A percentile compares a stretch with the other conserved stretches of the same genome.
Evolutionary conservation across 345 rosid genomes (phyloP).

Genomic region (Dipteronia dyeriana): DNA sequence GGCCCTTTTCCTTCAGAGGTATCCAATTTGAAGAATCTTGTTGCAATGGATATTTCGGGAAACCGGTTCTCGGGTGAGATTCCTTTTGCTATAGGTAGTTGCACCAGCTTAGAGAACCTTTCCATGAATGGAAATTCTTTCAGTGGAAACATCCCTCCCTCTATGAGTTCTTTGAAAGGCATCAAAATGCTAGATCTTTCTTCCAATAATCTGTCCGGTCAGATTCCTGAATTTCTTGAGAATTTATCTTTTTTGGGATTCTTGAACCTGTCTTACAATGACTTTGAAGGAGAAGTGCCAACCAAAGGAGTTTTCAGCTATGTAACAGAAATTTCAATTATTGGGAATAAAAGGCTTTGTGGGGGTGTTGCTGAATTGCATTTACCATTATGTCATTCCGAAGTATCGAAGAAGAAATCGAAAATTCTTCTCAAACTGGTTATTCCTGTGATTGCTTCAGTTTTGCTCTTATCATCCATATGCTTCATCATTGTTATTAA

Average conservation of each 20-base stretch:
- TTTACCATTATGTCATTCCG: constrained; percentile 9
- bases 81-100: no score
- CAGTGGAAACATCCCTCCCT: no score
- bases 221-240: constrained; percentile 10
- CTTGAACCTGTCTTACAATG: constrained; percentile 19
- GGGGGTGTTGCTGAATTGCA: constrained; percentile 11
- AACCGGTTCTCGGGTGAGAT: constrained; percentile 16
- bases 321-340: neutral
- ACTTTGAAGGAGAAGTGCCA: constrained; percentile 18
- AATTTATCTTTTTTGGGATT: neutral
- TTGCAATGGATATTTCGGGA: neutral
- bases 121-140: no score
- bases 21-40: neutral
- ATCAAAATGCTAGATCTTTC: constrained; percentile 12
- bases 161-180: neutral
- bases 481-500: neutral
- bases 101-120: no score
- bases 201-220: constrained; percentile 16
- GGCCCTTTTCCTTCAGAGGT: constrained; percentile 17
- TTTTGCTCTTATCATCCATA: neutral
- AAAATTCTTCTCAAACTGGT: neutral
- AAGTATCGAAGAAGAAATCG: constrained; percentile 9
- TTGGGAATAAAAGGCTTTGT: constrained; percentile 21
- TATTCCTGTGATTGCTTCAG: neutral
- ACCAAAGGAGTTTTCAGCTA: constrained; percentile 11